Conservation (phyloP, 495 filamentous ascomycete genomes). For the Mycothermus thermophilus region DNA sequence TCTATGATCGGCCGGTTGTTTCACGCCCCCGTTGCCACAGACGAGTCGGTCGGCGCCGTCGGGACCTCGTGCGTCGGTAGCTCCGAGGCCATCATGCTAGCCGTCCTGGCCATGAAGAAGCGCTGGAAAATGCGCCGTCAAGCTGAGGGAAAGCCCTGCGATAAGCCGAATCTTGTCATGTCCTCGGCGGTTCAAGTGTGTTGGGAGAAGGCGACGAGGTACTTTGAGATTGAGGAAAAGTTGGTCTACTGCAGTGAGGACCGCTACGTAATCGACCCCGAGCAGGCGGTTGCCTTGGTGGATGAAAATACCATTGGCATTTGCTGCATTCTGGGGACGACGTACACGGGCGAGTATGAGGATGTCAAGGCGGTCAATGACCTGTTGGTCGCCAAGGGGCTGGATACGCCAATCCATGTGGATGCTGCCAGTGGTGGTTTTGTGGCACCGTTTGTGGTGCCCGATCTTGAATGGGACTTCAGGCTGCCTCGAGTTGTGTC, state of each 20-base stretch:
- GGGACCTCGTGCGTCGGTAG: slow-evolving; percentile 78
- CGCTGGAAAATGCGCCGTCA: slow-evolving; percentile 77
- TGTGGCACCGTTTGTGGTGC: slow-evolving; percentile 76
- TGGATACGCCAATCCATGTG: slow-evolving; percentile 78
- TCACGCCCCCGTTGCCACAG: slow-evolving; percentile 46
- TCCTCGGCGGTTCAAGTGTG: slow-evolving; percentile 85
- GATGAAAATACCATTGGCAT: slow-evolving; percentile 96
- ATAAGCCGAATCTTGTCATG: slow-evolving; percentile 82
- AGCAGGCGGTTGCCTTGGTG: slow-evolving; percentile 65
- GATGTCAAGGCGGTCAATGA: slow-evolving; percentile 84
- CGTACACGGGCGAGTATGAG: slow-evolving; percentile 93
- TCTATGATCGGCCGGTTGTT: slow-evolving; percentile 88
- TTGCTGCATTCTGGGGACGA: slow-evolving; percentile 76
- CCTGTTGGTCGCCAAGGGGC: slow-evolving; percentile 50
- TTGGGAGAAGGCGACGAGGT: slow-evolving; percentile 93
- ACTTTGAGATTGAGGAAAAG: slow-evolving; percentile 86
- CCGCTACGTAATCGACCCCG: slow-evolving; percentile 77
- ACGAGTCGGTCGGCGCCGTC: slow-evolving; percentile 43
- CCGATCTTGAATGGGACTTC: slow-evolving; percentile 77
- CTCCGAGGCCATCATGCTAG: slow-evolving; percentile 86
- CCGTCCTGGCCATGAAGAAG: slow-evolving; percentile 86
- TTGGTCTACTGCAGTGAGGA: slow-evolving; percentile 71
- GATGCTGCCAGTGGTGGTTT: slow-evolving; percentile 86
- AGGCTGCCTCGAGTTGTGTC: slow-evolving; percentile 71
- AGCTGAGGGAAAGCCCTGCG: slow-evolving; percentile 58